Percentiles rank a stretch among this genome's conserved stretches.
Conservation (phyloP, 2,329 filamentous ascomycete species). For the Tolypocladium tundrense region DNA sequence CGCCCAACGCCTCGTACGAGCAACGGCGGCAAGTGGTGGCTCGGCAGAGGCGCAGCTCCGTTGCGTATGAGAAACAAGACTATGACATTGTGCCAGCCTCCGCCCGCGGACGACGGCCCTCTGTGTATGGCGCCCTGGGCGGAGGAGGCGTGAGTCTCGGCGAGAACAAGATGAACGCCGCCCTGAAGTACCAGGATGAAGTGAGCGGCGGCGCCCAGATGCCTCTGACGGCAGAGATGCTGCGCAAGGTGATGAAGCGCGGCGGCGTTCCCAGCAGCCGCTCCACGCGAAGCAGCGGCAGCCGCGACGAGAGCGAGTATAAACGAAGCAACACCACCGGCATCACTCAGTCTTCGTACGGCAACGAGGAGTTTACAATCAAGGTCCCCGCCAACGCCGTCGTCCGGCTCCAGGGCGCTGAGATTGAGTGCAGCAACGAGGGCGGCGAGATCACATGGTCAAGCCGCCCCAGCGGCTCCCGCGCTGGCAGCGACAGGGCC, state of each 20-base stretch:
- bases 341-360: conserved; percentile 42
- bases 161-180: conserved; percentile 27
- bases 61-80: conserved; percentile 26
- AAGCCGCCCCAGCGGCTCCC: conserved; percentile 18
- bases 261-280: conserved; percentile 40
- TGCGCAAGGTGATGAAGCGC: conserved; percentile 38
- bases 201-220: conserved; percentile 32
- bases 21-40: conserved; percentile 19
- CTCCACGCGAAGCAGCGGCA: conserved; percentile 48
- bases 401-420: conserved; percentile 44
- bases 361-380: conserved; percentile 49
- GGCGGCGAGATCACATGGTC: conserved; percentile 51
- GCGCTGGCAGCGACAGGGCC: conserved; percentile 39
- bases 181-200: conserved; percentile 41
- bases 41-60: conserved; percentile 23
- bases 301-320: conserved; percentile 54
- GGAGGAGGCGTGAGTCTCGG: conserved; percentile 23
- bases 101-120: conserved; percentile 25
- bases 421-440: conserved; percentile 47
- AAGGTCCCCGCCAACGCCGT: conserved; percentile 46
- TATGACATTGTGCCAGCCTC: conserved; percentile 30
- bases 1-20: conserved; percentile 23
- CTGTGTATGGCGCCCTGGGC: conserved; percentile 26
- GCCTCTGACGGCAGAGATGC: conserved; percentile 44
- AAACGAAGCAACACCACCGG: conserved; percentile 51